Base-by-base conservation (phyloP, 2,329 filamentous ascomycete species). In the Fusarium sp. region DNA sequence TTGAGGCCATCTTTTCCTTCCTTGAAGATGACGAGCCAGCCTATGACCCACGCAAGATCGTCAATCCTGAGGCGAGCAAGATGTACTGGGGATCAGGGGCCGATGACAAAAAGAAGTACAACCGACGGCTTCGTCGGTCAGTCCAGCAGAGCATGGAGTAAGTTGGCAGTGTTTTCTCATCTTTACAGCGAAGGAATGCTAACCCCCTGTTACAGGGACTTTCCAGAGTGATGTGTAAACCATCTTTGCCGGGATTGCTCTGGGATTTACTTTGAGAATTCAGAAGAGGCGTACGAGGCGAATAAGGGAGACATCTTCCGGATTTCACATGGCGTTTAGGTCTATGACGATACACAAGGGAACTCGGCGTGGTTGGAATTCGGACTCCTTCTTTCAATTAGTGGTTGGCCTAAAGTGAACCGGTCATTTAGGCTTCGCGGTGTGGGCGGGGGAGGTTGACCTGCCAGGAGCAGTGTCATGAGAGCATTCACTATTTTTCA, bases 11-110 rank as follows among this genome's bases (percentile, higher is more conserved):
- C 65, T 90, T 98, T 72, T 88, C 89, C 8, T 89, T 92, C 1
- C 86, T 98, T n/a, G 95, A 98, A 80, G 95, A 98, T 65, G 94
- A 97, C 69, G 88, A 91, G 2, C 94, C 95, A 0, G 92, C 93
- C 0, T 98, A 97, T 80, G 97, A 99, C 80, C 97, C 97, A 1
- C 90, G 96, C 54, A 95, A 94, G 13, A 89, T 95, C 35, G 94
- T 98, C 41, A 93, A 98, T 74, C 93, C 92, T 0, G 95, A 98
- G 78, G 95, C 95, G 3, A 92, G 93, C 45, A 94, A 92, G 82
- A 86, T 98, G 54, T 97, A 93, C 80, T 99, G 97, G 96, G 95
- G 95, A 4, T 88, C 88, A 5, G 84, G 89, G 1, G 68, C 81
- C 3, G 92, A 95, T 3, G 92, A 96, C 63, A 93, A 94, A 80